phyloP scores from a whole-genome alignment of 2,329 filamentous ascomycete species.

The Celoporthe dispersa region DNA sequence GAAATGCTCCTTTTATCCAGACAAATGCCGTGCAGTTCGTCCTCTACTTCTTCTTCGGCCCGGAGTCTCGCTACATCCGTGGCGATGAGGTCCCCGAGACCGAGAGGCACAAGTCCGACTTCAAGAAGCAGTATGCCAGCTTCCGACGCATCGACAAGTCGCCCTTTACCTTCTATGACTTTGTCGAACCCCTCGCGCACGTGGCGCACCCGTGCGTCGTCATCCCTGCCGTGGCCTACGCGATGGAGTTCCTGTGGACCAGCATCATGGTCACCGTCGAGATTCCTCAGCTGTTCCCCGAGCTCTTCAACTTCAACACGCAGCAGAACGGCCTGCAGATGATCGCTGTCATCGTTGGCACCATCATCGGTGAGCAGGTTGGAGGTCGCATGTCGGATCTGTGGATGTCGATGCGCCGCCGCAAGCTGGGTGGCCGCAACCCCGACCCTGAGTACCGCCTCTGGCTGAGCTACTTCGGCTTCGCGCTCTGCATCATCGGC shows the following conservation, averaged over 20 bases:
- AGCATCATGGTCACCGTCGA: slow-evolving; percentile 60
- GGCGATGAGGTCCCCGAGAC: slow-evolving; percentile 34
- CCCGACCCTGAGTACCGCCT: slow-evolving; percentile 57
- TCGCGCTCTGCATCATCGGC: slow-evolving; percentile 54
- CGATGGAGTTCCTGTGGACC: slow-evolving; percentile 61
- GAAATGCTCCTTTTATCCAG: slow-evolving; percentile 35
- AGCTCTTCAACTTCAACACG: slow-evolving; percentile 59
- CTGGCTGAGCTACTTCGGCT: slow-evolving; percentile 61
- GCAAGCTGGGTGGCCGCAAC: slow-evolving; percentile 34
- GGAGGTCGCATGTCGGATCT: slow-evolving; percentile 57
- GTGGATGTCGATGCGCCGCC: slow-evolving; percentile 51
- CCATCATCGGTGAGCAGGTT: slow-evolving; percentile 61
- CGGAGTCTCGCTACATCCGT: slow-evolving; percentile 59
- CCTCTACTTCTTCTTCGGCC: slow-evolving; percentile 58
- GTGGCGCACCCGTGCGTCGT: slow-evolving; percentile 51
- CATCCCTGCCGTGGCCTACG: slow-evolving; percentile 56
- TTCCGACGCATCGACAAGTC: slow-evolving; percentile 56
- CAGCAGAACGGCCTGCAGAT: slow-evolving; percentile 64
- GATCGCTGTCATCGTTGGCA: slow-evolving; percentile 60
- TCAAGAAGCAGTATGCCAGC: slow-evolving; percentile 49
- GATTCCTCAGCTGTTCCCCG: slow-evolving; percentile 61
- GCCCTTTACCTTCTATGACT: slow-evolving; percentile 53
- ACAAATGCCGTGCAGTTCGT: slow-evolving; percentile 61
- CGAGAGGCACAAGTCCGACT: slow-evolving; percentile 41
- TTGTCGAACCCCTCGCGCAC: slow-evolving; percentile 52